Percentiles rank a stretch among this genome's conserved stretches.
Evolutionary conservation across 2,329 filamentous ascomycete genomes (phyloP).

Genomic region (Fusarium transvaalense): DNA sequence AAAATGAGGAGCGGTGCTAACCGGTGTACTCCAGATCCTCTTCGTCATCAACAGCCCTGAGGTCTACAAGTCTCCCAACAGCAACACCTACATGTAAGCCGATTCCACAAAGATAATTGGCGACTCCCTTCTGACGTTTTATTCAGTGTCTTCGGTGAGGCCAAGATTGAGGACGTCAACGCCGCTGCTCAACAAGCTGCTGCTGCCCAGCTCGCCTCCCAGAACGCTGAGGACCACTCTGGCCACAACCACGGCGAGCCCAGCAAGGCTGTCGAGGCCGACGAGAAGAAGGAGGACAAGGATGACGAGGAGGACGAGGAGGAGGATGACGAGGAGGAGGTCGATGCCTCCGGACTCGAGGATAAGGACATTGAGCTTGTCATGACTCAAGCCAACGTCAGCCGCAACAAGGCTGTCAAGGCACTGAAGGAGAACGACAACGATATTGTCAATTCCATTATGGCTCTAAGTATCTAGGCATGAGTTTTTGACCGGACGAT

Average conservation of each 20-base stretch:
- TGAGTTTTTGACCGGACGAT: constrained; percentile 39
- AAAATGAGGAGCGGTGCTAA: constrained; percentile 42
- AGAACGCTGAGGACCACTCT: constrained; percentile 73
- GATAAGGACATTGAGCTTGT: constrained; percentile 99
- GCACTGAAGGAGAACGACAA: constrained; percentile 99
- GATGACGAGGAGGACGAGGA: constrained; percentile 87
- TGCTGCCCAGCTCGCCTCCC: constrained; percentile 91
- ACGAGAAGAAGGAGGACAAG: constrained; percentile 79
- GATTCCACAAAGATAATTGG: not conserved
- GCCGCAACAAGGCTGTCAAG: constrained; percentile 98
- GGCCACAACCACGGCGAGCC: constrained; percentile 79
- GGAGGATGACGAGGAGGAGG: constrained; percentile 95
- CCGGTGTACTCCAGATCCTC: constrained; percentile 76
- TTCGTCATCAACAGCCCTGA: constrained; percentile 99
- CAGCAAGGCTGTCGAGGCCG: constrained; percentile 71
- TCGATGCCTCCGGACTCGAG: constrained; percentile 93
- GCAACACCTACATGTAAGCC: constrained; percentile 99
- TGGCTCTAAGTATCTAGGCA: constrained; percentile 88
- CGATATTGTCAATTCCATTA: constrained; percentile 99
- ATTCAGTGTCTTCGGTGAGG: constrained; percentile 97
- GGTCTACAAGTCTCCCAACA: constrained; percentile 98
- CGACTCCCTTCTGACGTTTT: constrained; percentile 5
- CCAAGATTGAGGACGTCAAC: constrained; percentile 99
- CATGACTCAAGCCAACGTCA: constrained; percentile 97
- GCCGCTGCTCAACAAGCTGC: constrained; percentile 96